phyloP scores from a whole-genome alignment of 2,329 filamentous ascomycete genomes.

The Hypoxylon sp. region DNA sequence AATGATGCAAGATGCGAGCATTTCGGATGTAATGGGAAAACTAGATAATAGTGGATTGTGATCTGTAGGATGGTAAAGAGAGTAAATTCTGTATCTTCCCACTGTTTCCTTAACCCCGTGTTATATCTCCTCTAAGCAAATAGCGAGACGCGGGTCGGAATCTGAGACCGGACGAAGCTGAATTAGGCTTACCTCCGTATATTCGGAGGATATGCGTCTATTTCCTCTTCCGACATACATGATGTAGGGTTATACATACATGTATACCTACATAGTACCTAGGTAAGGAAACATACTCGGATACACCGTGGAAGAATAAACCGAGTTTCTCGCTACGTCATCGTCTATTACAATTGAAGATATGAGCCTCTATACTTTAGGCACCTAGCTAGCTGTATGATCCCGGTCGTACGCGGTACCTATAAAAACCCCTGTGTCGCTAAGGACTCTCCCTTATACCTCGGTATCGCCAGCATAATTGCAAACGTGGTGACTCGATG shows the following conservation, averaged over 20 bases:
- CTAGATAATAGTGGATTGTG: neutral
- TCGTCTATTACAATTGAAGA: neutral
- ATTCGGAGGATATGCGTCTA: conserved; percentile 4
- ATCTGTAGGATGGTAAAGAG: neutral
- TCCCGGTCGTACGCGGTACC: neutral
- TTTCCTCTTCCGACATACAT: conserved; percentile 7
- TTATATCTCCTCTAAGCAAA: neutral
- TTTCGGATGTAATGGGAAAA: conserved; percentile 16
- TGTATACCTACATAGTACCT: too few species aligned
- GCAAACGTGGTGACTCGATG: neutral
- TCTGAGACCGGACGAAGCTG: conserved; percentile 8
- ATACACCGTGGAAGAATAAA: conserved; percentile 14
- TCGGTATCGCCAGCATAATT: neutral
- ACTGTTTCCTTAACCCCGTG: conserved; percentile 9
- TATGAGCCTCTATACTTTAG: neutral
- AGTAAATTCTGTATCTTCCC: neutral
- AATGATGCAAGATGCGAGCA: conserved; percentile 34
- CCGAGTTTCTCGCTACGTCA: conserved; percentile 28
- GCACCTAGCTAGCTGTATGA: neutral
- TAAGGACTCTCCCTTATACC: neutral
- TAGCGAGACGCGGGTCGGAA: conserved; percentile 2
- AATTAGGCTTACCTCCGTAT: conserved; percentile 14
- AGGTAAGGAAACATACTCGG: conserved; percentile 24
- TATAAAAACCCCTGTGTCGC: neutral
- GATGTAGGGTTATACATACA: neutral